These are phyloP conservation scores for Curvularia sp. DNA, from an alignment of 2,329 filamentous ascomycete genomes.

Conservation along the genomic window DNA sequence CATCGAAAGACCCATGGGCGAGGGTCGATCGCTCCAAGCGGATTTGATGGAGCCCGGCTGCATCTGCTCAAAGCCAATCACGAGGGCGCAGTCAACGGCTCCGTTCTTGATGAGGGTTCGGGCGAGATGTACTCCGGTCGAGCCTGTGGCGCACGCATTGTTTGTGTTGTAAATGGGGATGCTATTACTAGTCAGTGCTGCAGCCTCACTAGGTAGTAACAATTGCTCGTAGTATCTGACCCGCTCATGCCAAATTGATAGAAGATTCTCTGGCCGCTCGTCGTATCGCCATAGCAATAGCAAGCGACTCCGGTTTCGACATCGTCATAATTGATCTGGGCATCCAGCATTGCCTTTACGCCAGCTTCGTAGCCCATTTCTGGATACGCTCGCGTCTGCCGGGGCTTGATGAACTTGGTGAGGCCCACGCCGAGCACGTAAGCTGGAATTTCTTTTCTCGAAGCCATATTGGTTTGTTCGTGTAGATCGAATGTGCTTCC, in stretches of 20 bases:
- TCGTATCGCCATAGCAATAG: constrained; percentile 96
- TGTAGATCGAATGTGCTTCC: no score
- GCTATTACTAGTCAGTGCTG: constrained; percentile 42
- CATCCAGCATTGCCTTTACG: constrained; percentile 80
- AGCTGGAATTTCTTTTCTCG: constrained; percentile 54
- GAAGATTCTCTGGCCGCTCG: constrained; percentile 92
- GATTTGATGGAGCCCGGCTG: constrained; percentile 81
- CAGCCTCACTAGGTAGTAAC: no score
- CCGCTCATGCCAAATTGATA: constrained; percentile 96
- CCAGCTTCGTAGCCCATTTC: constrained; percentile 92
- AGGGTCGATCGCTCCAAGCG: constrained; percentile 82
- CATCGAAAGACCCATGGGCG: constrained; percentile 74
- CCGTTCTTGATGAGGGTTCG: constrained; percentile 79
- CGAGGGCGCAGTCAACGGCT: constrained; percentile 83
- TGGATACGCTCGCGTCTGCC: constrained; percentile 89
- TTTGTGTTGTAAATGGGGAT: constrained; percentile 98
- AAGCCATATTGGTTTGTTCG: constrained; percentile 28
- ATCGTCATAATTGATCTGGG: constrained; percentile 93
- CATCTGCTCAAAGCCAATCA: constrained; percentile 98
- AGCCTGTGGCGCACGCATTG: constrained; percentile 96
- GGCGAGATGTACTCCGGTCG: constrained; percentile 83
- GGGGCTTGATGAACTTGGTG: constrained; percentile 98
- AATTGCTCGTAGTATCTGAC: constrained; percentile 21
- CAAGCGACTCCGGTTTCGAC: constrained; percentile 92
- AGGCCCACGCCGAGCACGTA: constrained; percentile 97